A percentile compares a stretch with the other conserved stretches of the same genome.
These are phyloP conservation scores for Colletotrichum lini DNA, from an alignment of 2,329 filamentous ascomycete genomes.

Conservation along the genomic window DNA sequence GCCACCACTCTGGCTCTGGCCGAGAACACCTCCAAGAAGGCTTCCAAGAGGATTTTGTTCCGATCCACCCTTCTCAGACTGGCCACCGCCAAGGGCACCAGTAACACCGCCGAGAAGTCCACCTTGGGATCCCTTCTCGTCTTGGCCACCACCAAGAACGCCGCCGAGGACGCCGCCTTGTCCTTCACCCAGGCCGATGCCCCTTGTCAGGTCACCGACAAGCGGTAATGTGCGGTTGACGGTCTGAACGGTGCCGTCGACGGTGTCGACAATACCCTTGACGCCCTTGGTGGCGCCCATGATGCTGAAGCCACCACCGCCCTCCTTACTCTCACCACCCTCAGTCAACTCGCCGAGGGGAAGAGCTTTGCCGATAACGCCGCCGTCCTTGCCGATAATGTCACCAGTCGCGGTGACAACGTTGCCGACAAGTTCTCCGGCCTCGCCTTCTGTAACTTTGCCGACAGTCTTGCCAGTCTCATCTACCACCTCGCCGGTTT, in stretches of 20 bases:
- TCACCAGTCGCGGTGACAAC: constrained; percentile 55
- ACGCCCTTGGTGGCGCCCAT: constrained; percentile 49
- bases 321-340: constrained; percentile 53
- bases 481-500: constrained; percentile 62
- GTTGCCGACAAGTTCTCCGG: constrained; percentile 59
- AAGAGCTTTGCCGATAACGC: constrained; percentile 58
- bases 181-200: constrained; percentile 40
- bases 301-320: constrained; percentile 48
- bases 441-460: constrained; percentile 57
- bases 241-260: constrained; percentile 45
- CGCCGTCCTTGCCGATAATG: constrained; percentile 54
- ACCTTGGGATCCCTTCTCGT: constrained; percentile 11
- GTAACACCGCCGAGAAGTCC: constrained; percentile 23
- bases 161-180: constrained; percentile 40
- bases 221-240: constrained; percentile 44
- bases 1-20: constrained; percentile 26
- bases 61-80: constrained; percentile 21
- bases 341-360: constrained; percentile 57
- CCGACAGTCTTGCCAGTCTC: constrained; percentile 60
- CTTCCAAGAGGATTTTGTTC: constrained; percentile 22
- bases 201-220: constrained; percentile 42
- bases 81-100: constrained; percentile 14
- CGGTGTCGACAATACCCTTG: constrained; percentile 43
- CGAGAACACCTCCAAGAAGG: constrained; percentile 22
- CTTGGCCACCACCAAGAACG: constrained; percentile 21